phyloP scores from a whole-genome alignment of 768 basidiomycete species.

The Leucogyrophana mollusca region DNA sequence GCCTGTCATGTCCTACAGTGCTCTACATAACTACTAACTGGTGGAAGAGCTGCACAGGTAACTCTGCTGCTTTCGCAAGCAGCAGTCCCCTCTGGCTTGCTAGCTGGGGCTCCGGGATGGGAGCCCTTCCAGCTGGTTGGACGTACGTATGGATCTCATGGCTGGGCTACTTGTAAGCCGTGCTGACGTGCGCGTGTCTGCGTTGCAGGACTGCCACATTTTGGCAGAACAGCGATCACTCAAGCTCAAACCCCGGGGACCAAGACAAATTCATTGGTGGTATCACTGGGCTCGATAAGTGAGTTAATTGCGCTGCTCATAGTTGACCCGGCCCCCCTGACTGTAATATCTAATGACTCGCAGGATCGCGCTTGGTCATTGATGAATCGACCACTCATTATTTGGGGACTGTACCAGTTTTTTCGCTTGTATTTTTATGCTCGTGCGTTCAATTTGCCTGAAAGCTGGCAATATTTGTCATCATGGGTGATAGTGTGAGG shows the following conservation, averaged over 20 bases:
- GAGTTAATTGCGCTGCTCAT: too few species aligned
- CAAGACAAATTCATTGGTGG: background rate
- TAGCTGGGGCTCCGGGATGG: slow-evolving; percentile 28
- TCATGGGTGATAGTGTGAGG: too few species aligned
- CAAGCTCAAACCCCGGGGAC: background rate
- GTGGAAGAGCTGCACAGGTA: slow-evolving; percentile 39
- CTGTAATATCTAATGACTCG: too few species aligned
- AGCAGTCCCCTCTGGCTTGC: slow-evolving; percentile 38
- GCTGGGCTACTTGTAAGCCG: too few species aligned
- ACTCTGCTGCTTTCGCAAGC: slow-evolving; percentile 30
- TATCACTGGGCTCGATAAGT: background rate
- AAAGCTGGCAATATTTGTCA: too few species aligned
- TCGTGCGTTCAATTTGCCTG: too few species aligned
- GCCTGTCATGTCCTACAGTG: slow-evolving; percentile 13
- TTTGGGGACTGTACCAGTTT: too few species aligned
- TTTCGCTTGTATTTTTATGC: too few species aligned
- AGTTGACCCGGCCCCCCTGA: too few species aligned
- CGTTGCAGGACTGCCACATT: background rate
- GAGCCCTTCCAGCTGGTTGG: slow-evolving; percentile 37
- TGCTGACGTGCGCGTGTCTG: too few species aligned
- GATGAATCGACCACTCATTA: too few species aligned
- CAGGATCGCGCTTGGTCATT: too few species aligned
- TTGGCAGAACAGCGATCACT: background rate
- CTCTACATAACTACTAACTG: slow-evolving; percentile 38
- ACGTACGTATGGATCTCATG: slow-evolving; percentile 11